Evolutionary conservation across 371 early-diverging fungal genomes (phyloP).

Genomic region (Rhizopus delemar): DNA sequence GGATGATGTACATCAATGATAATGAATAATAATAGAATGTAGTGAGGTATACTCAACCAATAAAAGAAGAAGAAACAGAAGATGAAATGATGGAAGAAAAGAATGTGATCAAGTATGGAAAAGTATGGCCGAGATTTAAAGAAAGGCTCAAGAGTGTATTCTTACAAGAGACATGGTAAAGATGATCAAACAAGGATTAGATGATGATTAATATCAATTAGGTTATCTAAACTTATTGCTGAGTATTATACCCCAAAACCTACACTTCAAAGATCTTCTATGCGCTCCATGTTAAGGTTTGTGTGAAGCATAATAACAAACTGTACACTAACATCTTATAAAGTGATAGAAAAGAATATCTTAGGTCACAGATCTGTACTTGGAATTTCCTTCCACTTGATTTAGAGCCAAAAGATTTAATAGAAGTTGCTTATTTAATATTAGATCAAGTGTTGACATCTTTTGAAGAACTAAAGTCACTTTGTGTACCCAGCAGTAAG

Average conservation of each 20-base stretch:
- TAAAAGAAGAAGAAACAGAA: background rate
- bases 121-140: slow-evolving; percentile 38
- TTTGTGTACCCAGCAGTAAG: slow-evolving; percentile 62
- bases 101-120: slow-evolving; percentile 15
- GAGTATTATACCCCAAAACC: slow-evolving; percentile 46
- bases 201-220: background rate
- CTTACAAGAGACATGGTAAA: slow-evolving; percentile 31
- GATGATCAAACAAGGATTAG: background rate
- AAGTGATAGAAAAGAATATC: slow-evolving; percentile 45
- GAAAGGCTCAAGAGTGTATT: slow-evolving; percentile 41
- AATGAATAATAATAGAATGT: slow-evolving; percentile 23
- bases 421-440: slow-evolving; percentile 65
- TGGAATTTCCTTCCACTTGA: slow-evolving; percentile 71
- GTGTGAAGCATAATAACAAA: background rate
- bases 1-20: background rate
- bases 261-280: slow-evolving; percentile 20
- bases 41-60: slow-evolving; percentile 22
- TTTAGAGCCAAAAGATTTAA: slow-evolving; percentile 57
- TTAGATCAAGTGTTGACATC: slow-evolving; percentile 56
- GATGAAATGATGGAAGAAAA: background rate
- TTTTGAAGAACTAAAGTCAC: slow-evolving; percentile 55
- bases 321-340: background rate
- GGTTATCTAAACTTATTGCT: slow-evolving; percentile 33
- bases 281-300: slow-evolving; percentile 26
- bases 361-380: slow-evolving; percentile 51